phyloP scores from a whole-genome alignment of 164 flowering plant genomes.

The Magnolia officinalis region DNA sequence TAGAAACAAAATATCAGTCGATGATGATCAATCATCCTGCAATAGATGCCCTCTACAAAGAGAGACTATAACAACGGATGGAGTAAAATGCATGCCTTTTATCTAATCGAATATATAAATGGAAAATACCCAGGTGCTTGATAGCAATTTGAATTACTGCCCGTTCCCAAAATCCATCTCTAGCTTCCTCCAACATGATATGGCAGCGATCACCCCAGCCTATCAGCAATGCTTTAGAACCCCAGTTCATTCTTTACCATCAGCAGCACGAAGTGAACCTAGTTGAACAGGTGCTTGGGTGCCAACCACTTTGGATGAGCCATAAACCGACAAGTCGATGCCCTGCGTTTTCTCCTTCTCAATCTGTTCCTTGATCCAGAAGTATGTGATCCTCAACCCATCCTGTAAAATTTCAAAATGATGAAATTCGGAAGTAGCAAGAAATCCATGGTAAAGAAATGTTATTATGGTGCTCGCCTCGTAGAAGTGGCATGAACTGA shows the following conservation, averaged over 20 bases:
- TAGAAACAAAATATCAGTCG: not conserved
- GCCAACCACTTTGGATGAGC: conserved; percentile 93
- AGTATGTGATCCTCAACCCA: conserved; percentile 86
- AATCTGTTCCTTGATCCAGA: conserved; percentile 92
- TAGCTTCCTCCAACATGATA: not conserved
- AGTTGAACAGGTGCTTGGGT: conserved; percentile 97
- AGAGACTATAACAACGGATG: not conserved
- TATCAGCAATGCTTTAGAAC: too few species aligned
- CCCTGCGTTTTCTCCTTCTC: conserved; percentile 87
- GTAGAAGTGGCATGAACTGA: too few species aligned
- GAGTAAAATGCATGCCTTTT: not conserved
- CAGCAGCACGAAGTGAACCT: conserved; percentile 96
- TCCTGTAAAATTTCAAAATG: conserved; percentile 45
- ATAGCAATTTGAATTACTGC: not conserved
- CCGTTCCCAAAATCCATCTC: not conserved
- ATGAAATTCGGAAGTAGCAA: not conserved
- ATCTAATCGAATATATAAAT: not conserved
- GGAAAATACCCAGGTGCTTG: not conserved
- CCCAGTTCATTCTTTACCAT: conserved; percentile 81
- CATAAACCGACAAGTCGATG: conserved; percentile 59
- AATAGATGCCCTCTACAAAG: too few species aligned
- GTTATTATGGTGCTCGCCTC: too few species aligned
- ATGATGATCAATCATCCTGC: not conserved
- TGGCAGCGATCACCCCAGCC: not conserved
- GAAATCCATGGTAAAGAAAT: not conserved